Base-by-base conservation (phyloP, 2,329 filamentous ascomycete species). In the Orbilia oligospora region DNA sequence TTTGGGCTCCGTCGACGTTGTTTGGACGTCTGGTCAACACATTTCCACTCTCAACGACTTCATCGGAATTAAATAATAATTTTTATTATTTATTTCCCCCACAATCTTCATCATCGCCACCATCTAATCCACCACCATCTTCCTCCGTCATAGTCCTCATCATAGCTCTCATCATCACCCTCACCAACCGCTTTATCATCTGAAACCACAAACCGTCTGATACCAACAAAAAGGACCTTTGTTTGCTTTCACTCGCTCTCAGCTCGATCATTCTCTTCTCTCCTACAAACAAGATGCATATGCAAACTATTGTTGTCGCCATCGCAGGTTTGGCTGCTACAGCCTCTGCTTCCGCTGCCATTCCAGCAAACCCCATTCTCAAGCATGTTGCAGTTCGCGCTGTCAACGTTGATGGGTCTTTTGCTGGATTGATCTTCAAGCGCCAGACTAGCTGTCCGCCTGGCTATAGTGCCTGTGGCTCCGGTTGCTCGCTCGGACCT, bases 341-440 rank as follows among this genome's bases (percentile, higher is more conserved):
- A 1, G 68, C 55, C 53, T 63, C 67, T 55, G 73, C 66, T 27
- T 51, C 61, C 4, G 38, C 63, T 24, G 56, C 56, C n/a, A 20
- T 71, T 14, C 68, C 61, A 64, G 75, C 75, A 49, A 78, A 78
- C 36, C 75, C 75, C n/a, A 36, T 68, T 24, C 14, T 78, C 55
- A 78, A 78, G 64, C 75, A 78, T 27, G n/a, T 78, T 30, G 63
- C 75, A 5, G 63, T 46, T 58, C 75, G 75, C 44, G 75, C 75
- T 12, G 44, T 78, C 18, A 68, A 78, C 33, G 30, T 68, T 18
- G 75, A 78, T 65, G 75, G 75, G n/a, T 69, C 75, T 14, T 72
- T 78, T 18, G 68, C 55, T 20, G 75, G 75, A 46, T 65, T 78
- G 46, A 68, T 78, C 55, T 78, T 64, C 36, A 78, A 72, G 63